These are phyloP conservation scores for Lepidium didymum DNA, from an alignment of 345 rosid species.

Conservation along the genomic window DNA sequence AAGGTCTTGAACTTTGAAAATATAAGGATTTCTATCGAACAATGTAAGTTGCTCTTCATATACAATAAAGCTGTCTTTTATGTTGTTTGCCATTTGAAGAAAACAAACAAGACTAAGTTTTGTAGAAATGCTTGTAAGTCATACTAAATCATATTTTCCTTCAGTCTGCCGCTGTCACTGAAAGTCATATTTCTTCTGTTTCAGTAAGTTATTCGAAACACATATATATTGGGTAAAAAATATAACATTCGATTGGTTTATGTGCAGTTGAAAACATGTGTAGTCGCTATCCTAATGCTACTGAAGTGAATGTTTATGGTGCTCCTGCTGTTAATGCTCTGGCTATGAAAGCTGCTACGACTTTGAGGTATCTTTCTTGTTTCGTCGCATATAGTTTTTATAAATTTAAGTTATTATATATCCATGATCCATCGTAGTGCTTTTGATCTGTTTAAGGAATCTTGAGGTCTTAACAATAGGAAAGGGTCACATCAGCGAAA, in stretches of 20 bases:
- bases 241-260: not conserved
- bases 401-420: not conserved
- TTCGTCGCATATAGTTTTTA: not conserved
- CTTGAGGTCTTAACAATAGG: conserved; percentile 77
- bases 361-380: conserved; percentile 44
- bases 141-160: not conserved
- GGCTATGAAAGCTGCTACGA: conserved; percentile 66
- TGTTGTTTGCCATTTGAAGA: not conserved
- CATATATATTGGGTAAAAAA: not conserved
- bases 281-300: conserved; percentile 74
- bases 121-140: not conserved
- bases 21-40: conserved; percentile 63
- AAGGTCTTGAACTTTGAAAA: conserved; percentile 81
- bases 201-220: not conserved
- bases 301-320: conserved; percentile 72
- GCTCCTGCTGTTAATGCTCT: conserved; percentile 53
- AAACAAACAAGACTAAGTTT: not conserved
- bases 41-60: conserved; percentile 51
- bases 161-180: not conserved
- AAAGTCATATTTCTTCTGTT: not conserved
- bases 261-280: conserved; percentile 88
- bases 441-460: conserved; percentile 42
- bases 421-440: not conserved
- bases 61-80: not conserved
- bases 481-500: conserved; percentile 60